Evolutionary conservation across 2,329 filamentous ascomycete genomes (phyloP).

Genomic region (Tolypocladium guangdongense): DNA sequence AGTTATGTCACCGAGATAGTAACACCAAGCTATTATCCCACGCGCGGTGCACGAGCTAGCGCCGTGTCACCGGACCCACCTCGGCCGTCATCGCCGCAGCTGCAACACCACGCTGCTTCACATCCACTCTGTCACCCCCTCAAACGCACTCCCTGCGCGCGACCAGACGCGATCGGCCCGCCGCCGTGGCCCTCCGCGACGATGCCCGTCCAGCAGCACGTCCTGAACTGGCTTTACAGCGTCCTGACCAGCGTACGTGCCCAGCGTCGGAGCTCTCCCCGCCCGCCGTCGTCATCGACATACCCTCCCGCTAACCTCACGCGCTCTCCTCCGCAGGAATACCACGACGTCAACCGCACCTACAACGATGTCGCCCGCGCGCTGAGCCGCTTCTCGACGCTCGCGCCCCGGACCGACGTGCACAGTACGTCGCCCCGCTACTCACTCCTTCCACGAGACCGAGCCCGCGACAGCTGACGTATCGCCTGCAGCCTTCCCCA

Average conservation of each 20-base stretch:
- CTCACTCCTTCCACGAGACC: too few species aligned
- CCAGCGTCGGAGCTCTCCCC: neutral
- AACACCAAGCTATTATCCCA: too few species aligned
- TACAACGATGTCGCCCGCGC: constrained; percentile 85
- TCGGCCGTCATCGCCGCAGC: neutral
- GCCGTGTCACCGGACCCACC: neutral
- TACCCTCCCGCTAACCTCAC: neutral
- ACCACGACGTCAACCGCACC: constrained; percentile 82
- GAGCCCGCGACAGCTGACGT: neutral
- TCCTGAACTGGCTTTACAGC: constrained; percentile 92
- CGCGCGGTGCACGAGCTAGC: too few species aligned
- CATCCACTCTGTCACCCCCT: neutral
- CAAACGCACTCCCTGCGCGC: neutral
- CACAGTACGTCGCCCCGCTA: constrained; percentile 63
- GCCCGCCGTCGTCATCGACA: neutral
- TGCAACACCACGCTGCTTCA: neutral
- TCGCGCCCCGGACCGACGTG: constrained; percentile 83
- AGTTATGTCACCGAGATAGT: too few species aligned
- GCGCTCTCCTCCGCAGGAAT: constrained; percentile 53
- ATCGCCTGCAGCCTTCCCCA: constrained; percentile 62
- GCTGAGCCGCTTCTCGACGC: constrained; percentile 66
- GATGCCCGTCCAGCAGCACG: constrained; percentile 74
- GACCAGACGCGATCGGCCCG: neutral
- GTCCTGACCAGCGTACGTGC: constrained; percentile 62
- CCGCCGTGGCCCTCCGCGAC: constrained; percentile 10